Percentiles rank a stretch among this genome's conserved stretches.
These are phyloP conservation scores for Chamaecyparis obtusa DNA, from an alignment of 75 land plant genomes.

Conservation along the genomic window DNA sequence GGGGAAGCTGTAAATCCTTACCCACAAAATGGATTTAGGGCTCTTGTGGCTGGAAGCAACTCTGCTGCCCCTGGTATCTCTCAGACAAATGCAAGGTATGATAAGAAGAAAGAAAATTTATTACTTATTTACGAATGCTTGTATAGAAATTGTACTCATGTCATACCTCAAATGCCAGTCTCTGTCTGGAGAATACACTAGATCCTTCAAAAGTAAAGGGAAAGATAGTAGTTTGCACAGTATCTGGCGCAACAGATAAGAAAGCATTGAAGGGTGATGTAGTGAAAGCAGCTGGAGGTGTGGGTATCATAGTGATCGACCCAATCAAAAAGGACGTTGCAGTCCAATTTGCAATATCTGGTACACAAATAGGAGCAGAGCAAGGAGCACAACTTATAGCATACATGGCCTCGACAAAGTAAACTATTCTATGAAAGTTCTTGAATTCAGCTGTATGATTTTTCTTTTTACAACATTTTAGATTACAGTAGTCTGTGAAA, in stretches of 20 bases:
- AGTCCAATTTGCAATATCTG: slow-evolving; percentile 31
- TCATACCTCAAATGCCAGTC: slow-evolving; percentile 19
- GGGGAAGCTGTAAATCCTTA: slow-evolving; percentile 24
- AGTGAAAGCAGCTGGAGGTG: slow-evolving; percentile 51
- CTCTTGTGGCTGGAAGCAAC: slow-evolving; percentile 21
- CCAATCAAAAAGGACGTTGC: slow-evolving; percentile 22
- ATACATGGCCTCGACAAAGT: slow-evolving; percentile 44
- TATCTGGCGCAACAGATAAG: neutral
- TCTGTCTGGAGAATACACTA: slow-evolving; percentile 35
- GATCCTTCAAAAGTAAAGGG: slow-evolving; percentile 40
- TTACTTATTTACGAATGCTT: neutral
- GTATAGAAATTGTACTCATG: neutral
- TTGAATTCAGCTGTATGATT: no score
- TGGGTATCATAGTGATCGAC: slow-evolving; percentile 47
- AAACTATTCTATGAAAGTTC: no score
- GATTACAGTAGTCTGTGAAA: no score
- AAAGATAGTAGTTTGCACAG: slow-evolving; percentile 52
- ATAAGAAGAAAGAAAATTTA: neutral
- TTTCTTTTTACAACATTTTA: no score
- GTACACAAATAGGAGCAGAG: slow-evolving; percentile 29
- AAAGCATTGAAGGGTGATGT: slow-evolving; percentile 24
- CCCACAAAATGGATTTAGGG: slow-evolving; percentile 5
- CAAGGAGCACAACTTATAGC: slow-evolving; percentile 32
- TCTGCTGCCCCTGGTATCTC: slow-evolving; percentile 34
- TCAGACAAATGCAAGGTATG: slow-evolving; percentile 29